Conservation (phyloP, 75 land plant species). For the Cryptomeria japonica region DNA sequence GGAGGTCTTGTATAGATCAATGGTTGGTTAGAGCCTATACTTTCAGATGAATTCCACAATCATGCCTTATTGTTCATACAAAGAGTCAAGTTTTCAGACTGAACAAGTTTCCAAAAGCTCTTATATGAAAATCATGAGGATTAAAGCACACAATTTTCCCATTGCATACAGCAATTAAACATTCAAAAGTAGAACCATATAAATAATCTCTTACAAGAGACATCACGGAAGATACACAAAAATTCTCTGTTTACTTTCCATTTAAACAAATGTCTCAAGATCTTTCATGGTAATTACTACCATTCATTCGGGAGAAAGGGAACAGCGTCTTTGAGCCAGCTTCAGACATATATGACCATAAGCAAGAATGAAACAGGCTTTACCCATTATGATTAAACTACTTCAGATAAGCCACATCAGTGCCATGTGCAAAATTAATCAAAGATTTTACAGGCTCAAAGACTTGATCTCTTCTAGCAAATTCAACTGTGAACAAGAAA, state of each 20-base stretch:
- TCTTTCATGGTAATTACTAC: too few relatives aligned
- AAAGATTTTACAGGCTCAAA: background rate
- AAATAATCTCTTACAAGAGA: background rate
- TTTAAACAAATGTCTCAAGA: too few relatives aligned
- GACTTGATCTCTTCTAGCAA: background rate
- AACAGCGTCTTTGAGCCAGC: too few relatives aligned
- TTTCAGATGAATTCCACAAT: background rate
- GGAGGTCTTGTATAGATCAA: background rate
- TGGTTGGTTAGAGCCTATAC: background rate
- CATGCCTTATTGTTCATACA: background rate
- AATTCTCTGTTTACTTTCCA: background rate
- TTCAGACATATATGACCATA: background rate
- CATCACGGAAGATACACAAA: background rate
- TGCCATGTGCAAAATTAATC: background rate
- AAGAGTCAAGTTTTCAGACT: background rate
- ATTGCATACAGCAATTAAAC: background rate
- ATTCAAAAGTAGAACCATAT: background rate
- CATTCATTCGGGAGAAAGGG: too few relatives aligned
- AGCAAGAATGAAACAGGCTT: background rate
- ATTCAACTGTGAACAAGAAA: background rate
- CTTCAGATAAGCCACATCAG: background rate
- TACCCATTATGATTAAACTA: background rate
- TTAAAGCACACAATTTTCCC: background rate
- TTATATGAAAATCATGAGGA: background rate
- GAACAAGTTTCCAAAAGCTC: background rate